Base-by-base conservation (phyloP, 208 protist species). In the Phytomonas serpens region DNA sequence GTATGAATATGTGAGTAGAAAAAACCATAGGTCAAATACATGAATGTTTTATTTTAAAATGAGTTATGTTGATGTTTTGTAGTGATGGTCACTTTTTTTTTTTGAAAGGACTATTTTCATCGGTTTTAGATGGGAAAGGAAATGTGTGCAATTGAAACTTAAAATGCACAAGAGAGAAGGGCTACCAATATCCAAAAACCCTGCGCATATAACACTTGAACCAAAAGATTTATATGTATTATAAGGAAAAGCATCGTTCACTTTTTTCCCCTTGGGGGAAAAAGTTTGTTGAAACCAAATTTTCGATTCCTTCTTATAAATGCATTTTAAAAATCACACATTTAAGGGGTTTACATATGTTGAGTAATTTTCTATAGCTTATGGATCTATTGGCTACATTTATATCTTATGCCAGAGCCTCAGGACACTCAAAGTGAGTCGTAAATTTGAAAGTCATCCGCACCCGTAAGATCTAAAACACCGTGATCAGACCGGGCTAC, bases 41-140 rank as follows among this genome's bases (percentile, higher is more conserved):
- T 65, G 29, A 40, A 51, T 61, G 13, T 64, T 69, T 11, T 61
- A 32, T 11, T 69, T 64, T 29, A 47, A 69, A 64, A 38, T 16
- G 2, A 61, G 9, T 40, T 11, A 3, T 69, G 14, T 19, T 31
- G 36, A 10, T n/a, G 51, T 64, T 16, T 38, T 33, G 1, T 27
- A 51, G 11, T 61, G 16, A 34, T 64, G 3, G 1, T 69, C 9
- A 10, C 10, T 69, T 69, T 38, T 40, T 61, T 31, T 38, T 69
- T 36, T 30, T 37, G 6, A 62, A 69, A 63, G n/a, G 4, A 10
- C 42, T 61, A 38, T 32, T 32, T 69, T n/a, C 66, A 3, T 69
- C 42, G 64, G 27, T 69, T 16, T 47, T 19, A 23, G 40, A 11
- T 1, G 40, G 2, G 9, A 47, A 11, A 47, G 14, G 40, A 23